Percentiles rank a stretch among this genome's conserved stretches.
phyloP scores from a whole-genome alignment of 352 stramenopile species.

The Pythium rhizo-oryzae region DNA sequence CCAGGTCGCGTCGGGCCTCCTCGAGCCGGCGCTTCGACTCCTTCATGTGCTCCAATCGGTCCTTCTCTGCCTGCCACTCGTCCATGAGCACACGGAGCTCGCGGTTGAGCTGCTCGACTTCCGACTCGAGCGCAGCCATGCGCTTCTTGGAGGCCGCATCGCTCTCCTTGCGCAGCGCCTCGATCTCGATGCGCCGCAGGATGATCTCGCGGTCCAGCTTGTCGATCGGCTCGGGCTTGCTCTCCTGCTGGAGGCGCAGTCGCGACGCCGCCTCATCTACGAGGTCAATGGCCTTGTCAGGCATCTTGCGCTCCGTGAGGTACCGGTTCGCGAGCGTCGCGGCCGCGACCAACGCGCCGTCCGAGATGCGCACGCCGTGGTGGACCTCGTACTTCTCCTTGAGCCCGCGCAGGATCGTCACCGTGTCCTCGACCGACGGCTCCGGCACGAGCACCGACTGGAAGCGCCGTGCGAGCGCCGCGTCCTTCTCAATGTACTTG shows the following conservation, averaged over 20 bases:
- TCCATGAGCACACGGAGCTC: slow-evolving; percentile 67
- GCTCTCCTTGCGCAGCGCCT: slow-evolving; percentile 95
- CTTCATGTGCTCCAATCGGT: slow-evolving; percentile 91
- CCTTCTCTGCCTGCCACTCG: slow-evolving; percentile 92
- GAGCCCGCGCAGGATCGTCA: slow-evolving; percentile 96
- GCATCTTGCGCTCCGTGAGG: slow-evolving; percentile 91
- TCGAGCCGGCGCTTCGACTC: slow-evolving; percentile 84
- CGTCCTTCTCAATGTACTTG: slow-evolving; percentile 98
- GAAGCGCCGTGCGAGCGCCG: slow-evolving; percentile 97
- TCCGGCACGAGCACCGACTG: slow-evolving; percentile 96
- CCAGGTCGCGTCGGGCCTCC: slow-evolving; percentile 93
- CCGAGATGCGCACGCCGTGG: slow-evolving; percentile 95
- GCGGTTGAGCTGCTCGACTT: slow-evolving; percentile 61
- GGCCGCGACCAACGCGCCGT: slow-evolving; percentile 93
- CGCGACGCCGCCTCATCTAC: slow-evolving; percentile 94
- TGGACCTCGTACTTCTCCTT: slow-evolving; percentile 96
- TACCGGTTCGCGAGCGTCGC: slow-evolving; percentile 95
- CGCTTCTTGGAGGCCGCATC: slow-evolving; percentile 90
- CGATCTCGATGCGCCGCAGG: slow-evolving; percentile 95
- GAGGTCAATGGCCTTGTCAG: slow-evolving; percentile 95
- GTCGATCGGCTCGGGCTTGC: slow-evolving; percentile 96
- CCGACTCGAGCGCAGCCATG: slow-evolving; percentile 85
- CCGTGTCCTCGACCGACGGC: slow-evolving; percentile 93
- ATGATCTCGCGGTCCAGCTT: slow-evolving; percentile 91
- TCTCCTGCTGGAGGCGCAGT: slow-evolving; percentile 93